phyloP scores from a whole-genome alignment of 345 rosid species.

The Conringia planisiliqua region DNA sequence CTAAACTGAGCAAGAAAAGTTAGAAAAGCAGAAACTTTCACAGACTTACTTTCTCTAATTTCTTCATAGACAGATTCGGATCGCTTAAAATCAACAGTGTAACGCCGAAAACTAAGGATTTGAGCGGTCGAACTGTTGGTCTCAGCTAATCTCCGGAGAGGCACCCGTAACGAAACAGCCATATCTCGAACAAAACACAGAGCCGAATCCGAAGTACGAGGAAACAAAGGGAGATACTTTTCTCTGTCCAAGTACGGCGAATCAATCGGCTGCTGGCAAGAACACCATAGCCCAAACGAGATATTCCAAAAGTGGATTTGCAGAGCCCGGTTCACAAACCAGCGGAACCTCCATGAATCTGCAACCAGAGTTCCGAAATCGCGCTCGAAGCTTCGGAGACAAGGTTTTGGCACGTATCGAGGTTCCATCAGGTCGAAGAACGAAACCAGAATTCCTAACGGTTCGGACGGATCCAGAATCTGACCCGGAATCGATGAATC shows the following conservation, averaged over 20 bases:
- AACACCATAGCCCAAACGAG: constrained; percentile 32
- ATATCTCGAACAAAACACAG: constrained; percentile 17
- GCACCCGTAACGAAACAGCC: constrained; percentile 3
- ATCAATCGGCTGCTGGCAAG: constrained; percentile 21
- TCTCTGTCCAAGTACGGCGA: constrained; percentile 19
- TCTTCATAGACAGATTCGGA: constrained; percentile 15
- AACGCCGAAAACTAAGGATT: constrained; percentile 34
- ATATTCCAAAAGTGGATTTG: constrained; percentile 31
- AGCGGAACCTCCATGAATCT: constrained; percentile 5
- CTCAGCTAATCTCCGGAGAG: constrained; percentile 30
- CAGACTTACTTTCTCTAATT: constrained; percentile 16
- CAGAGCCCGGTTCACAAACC: constrained; percentile 27
- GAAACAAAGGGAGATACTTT: constrained; percentile 2
- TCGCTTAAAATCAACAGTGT: constrained; percentile 6
- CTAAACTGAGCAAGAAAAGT: not conserved
- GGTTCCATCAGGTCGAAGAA: constrained; percentile 27
- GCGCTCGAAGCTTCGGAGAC: constrained; percentile 27
- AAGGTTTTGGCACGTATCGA: constrained; percentile 23
- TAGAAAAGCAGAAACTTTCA: not conserved
- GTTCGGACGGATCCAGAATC: constrained; percentile 17
- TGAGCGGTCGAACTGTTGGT: constrained; percentile 20
- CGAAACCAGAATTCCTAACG: not conserved
- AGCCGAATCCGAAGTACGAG: constrained; percentile 5
- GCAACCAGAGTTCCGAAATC: constrained; percentile 11
- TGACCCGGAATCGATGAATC: constrained; percentile 35